Conservation (phyloP, 768 basidiomycete genomes). For the button mushroom (Agaricus bisporus) region DNA sequence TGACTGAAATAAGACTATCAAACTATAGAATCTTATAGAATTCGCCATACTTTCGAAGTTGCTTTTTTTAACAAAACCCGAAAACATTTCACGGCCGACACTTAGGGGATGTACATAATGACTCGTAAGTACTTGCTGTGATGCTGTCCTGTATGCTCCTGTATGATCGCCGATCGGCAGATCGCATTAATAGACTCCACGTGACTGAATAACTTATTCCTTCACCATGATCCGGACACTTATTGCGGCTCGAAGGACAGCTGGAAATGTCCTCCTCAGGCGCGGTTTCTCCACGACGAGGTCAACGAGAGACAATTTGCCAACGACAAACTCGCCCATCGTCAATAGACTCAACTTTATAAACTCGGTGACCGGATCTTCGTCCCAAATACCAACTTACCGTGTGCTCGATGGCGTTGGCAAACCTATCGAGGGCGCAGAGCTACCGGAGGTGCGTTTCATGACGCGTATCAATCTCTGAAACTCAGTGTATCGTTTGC, state of each 20-base stretch:
- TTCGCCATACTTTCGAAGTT: no score
- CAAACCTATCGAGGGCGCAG: conserved; percentile 62
- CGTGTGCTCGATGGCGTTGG: conserved; percentile 82
- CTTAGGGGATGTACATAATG: no score
- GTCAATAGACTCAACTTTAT: conserved; percentile 70
- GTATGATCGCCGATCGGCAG: no score
- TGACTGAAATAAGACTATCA: no score
- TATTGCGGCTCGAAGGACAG: conserved; percentile 10
- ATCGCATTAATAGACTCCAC: conserved; percentile 13
- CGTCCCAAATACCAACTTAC: conserved; percentile 75
- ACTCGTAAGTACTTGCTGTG: no score
- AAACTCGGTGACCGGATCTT: conserved; percentile 62
- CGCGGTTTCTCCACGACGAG: conserved; percentile 8
- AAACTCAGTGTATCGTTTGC: not conserved
- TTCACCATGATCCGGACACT: conserved; percentile 30
- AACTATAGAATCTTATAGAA: no score
- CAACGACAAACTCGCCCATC: conserved; percentile 51
- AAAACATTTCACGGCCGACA: no score
- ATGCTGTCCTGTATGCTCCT: conserved; percentile 10
- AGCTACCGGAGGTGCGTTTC: conserved; percentile 62
- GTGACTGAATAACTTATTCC: conserved; percentile 18
- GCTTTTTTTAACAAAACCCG: no score
- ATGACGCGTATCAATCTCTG: not conserved
- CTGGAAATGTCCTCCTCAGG: conserved; percentile 3
- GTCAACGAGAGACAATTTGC: conserved; percentile 22